Percentiles rank a stretch among this genome's conserved stretches.
Evolutionary conservation across 306 rosid genomes (phyloP).

Genomic region (Datisca glomerata): DNA sequence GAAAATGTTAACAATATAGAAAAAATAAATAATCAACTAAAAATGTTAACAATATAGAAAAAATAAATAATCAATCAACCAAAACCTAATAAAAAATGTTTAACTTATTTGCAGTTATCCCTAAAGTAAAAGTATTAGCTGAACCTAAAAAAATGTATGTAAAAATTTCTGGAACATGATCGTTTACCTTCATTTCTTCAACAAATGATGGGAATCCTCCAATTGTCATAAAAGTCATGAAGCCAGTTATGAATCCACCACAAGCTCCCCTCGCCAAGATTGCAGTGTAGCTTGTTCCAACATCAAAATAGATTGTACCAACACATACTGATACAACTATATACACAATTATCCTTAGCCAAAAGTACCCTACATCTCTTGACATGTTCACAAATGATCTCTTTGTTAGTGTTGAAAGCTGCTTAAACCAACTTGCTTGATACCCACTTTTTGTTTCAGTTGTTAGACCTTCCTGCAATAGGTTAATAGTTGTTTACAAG

Average conservation of each 20-base stretch:
- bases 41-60: too few species aligned
- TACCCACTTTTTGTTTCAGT: constrained; percentile 32
- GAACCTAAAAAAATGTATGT: too few species aligned
- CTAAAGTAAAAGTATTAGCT: not conserved
- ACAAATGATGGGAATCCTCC: constrained; percentile 95
- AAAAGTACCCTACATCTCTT: constrained; percentile 95
- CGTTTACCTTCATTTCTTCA: constrained; percentile 88
- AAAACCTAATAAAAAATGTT: not conserved
- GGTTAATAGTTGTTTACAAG: not conserved
- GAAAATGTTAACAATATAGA: too few species aligned
- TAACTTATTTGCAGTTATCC: not conserved
- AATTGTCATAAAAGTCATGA: constrained; percentile 97
- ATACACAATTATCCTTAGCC: constrained; percentile 87
- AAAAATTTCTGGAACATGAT: not conserved
- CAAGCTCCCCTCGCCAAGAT: constrained; percentile 95
- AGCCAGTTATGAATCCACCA: constrained; percentile 88
- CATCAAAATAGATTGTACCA: constrained; percentile 75
- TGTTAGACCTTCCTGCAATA: constrained; percentile 45
- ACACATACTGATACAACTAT: constrained; percentile 76
- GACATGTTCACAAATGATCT: constrained; percentile 86
- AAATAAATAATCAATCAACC: not conserved
- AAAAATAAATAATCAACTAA: too few species aligned
- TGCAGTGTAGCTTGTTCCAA: constrained; percentile 75
- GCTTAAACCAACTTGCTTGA: constrained; percentile 83
- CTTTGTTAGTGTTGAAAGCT: constrained; percentile 55